These are phyloP conservation scores for Diaporthe amygdali DNA, from an alignment of 2,329 filamentous ascomycete species.

Conservation along the genomic window DNA sequence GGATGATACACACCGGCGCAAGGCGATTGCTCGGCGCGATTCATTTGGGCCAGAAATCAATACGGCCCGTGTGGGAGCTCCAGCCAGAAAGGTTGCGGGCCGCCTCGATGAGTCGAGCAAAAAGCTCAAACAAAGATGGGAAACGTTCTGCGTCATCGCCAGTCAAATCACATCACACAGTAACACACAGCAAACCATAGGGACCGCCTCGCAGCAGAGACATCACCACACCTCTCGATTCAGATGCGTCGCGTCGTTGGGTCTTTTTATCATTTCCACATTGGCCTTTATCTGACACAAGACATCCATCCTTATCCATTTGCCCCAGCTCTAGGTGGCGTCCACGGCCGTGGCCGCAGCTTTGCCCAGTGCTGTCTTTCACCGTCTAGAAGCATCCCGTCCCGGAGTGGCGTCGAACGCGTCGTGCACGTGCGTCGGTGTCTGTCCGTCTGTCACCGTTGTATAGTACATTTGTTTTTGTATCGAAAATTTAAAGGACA, in stretches of 20 bases:
- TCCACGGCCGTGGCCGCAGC: not conserved
- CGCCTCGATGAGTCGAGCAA: not conserved
- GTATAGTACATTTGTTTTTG: conserved; percentile 11
- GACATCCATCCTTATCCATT: not conserved
- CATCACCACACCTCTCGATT: not conserved
- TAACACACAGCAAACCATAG: not conserved
- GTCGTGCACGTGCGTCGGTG: not conserved
- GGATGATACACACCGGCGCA: no score
- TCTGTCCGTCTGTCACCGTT: not conserved
- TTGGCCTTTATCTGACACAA: conserved; percentile 16
- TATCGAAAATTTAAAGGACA: not conserved
- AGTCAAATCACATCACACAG: not conserved
- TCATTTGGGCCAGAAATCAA: no score
- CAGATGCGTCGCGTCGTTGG: not conserved
- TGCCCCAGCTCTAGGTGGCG: not conserved
- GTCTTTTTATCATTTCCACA: conserved; percentile 5
- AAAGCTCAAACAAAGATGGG: not conserved
- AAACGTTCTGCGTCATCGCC: no score
- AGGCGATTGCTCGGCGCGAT: no score
- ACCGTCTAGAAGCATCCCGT: conserved; percentile 5
- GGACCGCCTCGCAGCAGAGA: not conserved
- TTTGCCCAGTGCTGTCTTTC: not conserved
- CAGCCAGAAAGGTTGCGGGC: not conserved
- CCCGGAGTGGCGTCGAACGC: conserved; percentile 13
- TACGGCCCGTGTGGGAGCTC: not conserved